Percentiles rank a stretch among this genome's conserved stretches.
These are phyloP conservation scores for Suillus hirtellus DNA, from an alignment of 768 basidiomycete species.

Conservation along the genomic window DNA sequence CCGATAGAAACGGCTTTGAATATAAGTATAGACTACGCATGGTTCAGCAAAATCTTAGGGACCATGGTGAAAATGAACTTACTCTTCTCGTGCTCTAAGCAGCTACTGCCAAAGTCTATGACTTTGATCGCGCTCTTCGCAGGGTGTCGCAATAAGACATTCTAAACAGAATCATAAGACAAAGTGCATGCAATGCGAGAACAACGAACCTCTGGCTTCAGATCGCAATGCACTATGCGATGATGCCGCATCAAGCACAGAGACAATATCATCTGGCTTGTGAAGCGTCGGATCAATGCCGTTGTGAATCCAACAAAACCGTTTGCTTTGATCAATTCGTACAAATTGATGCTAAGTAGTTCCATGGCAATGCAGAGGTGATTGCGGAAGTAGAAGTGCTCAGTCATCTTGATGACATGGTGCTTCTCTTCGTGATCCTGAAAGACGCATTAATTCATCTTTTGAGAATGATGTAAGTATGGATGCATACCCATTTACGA, in stretches of 20 bases:
- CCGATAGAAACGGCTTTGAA: conserved; percentile 99
- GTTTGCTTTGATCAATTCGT: conserved; percentile 99
- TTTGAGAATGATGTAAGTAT: background rate
- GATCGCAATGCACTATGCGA: conserved; percentile 96
- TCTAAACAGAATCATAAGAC: conserved; percentile 48
- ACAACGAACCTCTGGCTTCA: conserved; percentile 88
- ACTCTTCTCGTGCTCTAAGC: conserved; percentile 99
- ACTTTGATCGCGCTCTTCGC: conserved; percentile 97
- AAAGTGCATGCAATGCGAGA: background rate
- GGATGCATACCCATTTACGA: conserved; percentile 83
- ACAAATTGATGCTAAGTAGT: conserved; percentile 95
- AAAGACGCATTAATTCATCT: background rate
- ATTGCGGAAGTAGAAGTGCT: conserved; percentile 96
- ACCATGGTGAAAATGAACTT: conserved; percentile 29
- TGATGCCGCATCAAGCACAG: conserved; percentile 94
- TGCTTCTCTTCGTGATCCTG: conserved; percentile 97
- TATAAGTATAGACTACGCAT: conserved; percentile 91
- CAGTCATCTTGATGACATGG: conserved; percentile 96
- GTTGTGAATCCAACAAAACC: conserved; percentile 99
- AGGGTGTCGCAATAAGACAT: conserved; percentile 91
- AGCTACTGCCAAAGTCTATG: conserved; percentile 98
- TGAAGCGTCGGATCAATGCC: conserved; percentile 91
- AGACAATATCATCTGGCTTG: conserved; percentile 91
- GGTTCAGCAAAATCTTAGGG: conserved; percentile 11
- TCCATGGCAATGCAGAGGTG: conserved; percentile 99